Evolutionary conservation across 2,329 filamentous ascomycete species (phyloP), one percentile per base, ranked within the genome.

Genomic region (Ophiostoma fasciatum): DNA sequence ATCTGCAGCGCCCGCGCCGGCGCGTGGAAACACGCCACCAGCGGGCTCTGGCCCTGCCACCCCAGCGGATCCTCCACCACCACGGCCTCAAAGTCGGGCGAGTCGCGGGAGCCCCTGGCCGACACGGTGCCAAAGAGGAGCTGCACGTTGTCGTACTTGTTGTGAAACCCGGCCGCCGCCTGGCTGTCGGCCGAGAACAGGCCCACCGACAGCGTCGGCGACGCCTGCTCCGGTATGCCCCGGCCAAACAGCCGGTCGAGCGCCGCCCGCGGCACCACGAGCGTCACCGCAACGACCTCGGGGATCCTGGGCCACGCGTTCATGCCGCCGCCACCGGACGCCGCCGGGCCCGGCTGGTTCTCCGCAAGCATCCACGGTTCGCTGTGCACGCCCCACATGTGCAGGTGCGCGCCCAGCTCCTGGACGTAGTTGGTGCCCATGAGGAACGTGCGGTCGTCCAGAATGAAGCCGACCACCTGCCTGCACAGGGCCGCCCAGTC

Each of bases 21-120:
- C 4, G 58, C 56, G 18, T 58, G 55, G 45, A 63, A 64, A 0
- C 60, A 59, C 3, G 51, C 57, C 29, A 64, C 38, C 14, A 67
- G 45, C 1, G 59, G 45, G 5, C 59, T 56, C 0, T 46, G 42
- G 8, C 61, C 60, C 1, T 45, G 39, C 59, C 57, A 63, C 12
- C 53, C 53, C 13, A 44, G 40, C 6, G 43, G 37, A 31, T 64
- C 60, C 13, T 56, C 49, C 5, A 51, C 42, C 3, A 64, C 40
- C 0, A 41, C 37, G 15, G 61, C 36, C 7, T 45, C 38, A n/a
- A 55, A 57, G 4, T 49, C 45, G n/a, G 57, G 54, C 6, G 46
- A 41, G 2, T 51, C 42, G 5, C 41, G 42, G 5, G 45, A 21
- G 0, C 54, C 53, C 2, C 31, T 36, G 0, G 46, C 42, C 32